These are phyloP conservation scores for Dipodascus albidus DNA, from an alignment of 805 yeast genomes.

Conservation along the genomic window DNA sequence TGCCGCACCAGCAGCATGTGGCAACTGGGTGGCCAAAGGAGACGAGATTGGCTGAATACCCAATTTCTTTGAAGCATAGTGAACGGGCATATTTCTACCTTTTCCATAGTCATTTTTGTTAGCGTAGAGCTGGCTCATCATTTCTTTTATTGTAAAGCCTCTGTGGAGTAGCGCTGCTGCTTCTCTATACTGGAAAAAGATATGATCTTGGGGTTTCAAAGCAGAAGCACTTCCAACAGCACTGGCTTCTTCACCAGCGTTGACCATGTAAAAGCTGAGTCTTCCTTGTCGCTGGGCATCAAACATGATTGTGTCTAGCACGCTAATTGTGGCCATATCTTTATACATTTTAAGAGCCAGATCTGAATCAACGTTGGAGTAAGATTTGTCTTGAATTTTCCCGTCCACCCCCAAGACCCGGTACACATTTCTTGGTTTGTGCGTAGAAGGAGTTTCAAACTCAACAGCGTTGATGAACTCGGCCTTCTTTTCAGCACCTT, in stretches of 20 bases:
- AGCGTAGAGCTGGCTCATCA: conserved; percentile 24
- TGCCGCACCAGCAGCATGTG: conserved; percentile 29
- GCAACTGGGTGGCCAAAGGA: conserved; percentile 25
- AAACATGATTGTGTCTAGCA: conserved; percentile 24
- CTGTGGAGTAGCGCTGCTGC: conserved; percentile 23
- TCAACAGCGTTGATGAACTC: background rate
- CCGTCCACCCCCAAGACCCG: conserved; percentile 22
- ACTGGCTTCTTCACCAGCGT: conserved; percentile 27
- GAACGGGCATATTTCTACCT: conserved; percentile 27
- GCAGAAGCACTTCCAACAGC: conserved; percentile 26
- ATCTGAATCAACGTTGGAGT: conserved; percentile 15
- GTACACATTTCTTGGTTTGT: conserved; percentile 18
- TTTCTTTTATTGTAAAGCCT: conserved; percentile 22
- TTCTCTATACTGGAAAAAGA: conserved; percentile 26
- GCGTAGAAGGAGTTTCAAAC: conserved; percentile 13
- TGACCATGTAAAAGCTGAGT: conserved; percentile 25
- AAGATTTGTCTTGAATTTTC: conserved; percentile 15
- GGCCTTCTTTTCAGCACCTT: background rate
- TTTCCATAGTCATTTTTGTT: conserved; percentile 21
- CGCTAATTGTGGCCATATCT: conserved; percentile 23
- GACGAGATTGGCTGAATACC: conserved; percentile 26
- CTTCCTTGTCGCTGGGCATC: conserved; percentile 29
- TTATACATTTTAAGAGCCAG: conserved; percentile 21
- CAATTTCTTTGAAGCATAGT: conserved; percentile 19
- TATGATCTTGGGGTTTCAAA: conserved; percentile 19